Evolutionary conservation across 768 basidiomycete species (phyloP).

Genomic region (Suillus weaverae): DNA sequence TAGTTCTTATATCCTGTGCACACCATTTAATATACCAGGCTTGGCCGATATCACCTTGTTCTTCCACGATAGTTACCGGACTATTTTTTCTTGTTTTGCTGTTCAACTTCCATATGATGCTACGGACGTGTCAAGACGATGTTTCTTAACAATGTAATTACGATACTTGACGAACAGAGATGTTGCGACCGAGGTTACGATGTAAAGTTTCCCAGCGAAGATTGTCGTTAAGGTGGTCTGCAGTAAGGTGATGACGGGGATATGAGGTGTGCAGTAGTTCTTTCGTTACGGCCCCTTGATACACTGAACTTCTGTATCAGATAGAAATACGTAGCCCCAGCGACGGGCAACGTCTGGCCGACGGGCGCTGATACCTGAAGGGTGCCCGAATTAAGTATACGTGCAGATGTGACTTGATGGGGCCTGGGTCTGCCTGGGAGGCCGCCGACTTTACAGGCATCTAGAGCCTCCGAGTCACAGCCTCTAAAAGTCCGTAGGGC

Average conservation of each 20-base stretch:
- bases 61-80: background rate
- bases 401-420: background rate
- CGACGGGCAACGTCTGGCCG: background rate
- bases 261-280: background rate
- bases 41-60: background rate
- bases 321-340: background rate
- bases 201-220: background rate
- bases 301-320: background rate
- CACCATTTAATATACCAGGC: background rate
- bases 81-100: background rate
- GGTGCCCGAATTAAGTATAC: background rate
- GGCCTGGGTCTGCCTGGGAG: background rate
- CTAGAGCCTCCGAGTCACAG: too few relatives aligned
- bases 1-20: background rate
- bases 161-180: background rate
- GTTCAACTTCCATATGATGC: background rate
- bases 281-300: background rate
- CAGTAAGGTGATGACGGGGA: too few relatives aligned
- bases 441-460: background rate
- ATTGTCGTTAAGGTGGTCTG: background rate
- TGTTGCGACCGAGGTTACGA: background rate
- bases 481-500: background rate
- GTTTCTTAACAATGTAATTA: background rate
- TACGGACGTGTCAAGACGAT: background rate
- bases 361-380: background rate